A percentile compares a stretch with the other conserved stretches of the same genome.
These are phyloP conservation scores for Metschnikowia kunwiensis DNA, from an alignment of 805 yeast genomes.

Conservation along the genomic window DNA sequence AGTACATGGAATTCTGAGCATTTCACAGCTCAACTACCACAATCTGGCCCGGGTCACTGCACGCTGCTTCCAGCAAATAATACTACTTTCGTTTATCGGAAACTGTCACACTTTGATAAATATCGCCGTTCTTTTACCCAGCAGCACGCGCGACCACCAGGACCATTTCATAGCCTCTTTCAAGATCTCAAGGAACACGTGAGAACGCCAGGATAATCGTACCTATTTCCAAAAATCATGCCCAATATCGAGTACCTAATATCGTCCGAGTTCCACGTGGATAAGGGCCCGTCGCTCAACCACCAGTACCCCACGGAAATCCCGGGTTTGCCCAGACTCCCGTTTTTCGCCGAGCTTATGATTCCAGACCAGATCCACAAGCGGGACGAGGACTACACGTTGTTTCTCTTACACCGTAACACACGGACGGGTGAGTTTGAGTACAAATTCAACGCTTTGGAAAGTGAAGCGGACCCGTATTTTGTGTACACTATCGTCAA, in stretches of 20 bases:
- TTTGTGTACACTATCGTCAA: slow-evolving; percentile 55
- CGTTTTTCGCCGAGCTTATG: slow-evolving; percentile 52
- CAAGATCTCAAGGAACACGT: neutral
- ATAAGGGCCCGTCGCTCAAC: slow-evolving; percentile 63
- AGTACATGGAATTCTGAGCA: too few species aligned
- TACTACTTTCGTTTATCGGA: too few species aligned
- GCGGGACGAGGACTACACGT: slow-evolving; percentile 55
- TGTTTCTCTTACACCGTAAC: slow-evolving; percentile 50
- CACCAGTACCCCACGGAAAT: slow-evolving; percentile 54
- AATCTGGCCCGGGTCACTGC: too few species aligned
- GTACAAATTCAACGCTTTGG: slow-evolving; percentile 29
- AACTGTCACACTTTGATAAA: too few species aligned
- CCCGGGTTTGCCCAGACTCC: slow-evolving; percentile 36
- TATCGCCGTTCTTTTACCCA: too few species aligned
- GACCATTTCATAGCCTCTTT: too few species aligned
- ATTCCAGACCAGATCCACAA: slow-evolving; percentile 61
- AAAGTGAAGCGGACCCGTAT: slow-evolving; percentile 41
- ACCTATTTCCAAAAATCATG: slow-evolving; percentile 9
- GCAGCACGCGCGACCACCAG: too few species aligned
- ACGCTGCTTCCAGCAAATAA: too few species aligned
- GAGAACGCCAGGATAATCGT: too few species aligned
- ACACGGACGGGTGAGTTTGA: slow-evolving; percentile 38
- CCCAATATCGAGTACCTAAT: slow-evolving; percentile 54
- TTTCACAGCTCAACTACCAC: too few species aligned
- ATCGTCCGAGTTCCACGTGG: slow-evolving; percentile 78